Conservation (phyloP, 352 stramenopile genomes). For the Globisporangium cylindrosporum region DNA sequence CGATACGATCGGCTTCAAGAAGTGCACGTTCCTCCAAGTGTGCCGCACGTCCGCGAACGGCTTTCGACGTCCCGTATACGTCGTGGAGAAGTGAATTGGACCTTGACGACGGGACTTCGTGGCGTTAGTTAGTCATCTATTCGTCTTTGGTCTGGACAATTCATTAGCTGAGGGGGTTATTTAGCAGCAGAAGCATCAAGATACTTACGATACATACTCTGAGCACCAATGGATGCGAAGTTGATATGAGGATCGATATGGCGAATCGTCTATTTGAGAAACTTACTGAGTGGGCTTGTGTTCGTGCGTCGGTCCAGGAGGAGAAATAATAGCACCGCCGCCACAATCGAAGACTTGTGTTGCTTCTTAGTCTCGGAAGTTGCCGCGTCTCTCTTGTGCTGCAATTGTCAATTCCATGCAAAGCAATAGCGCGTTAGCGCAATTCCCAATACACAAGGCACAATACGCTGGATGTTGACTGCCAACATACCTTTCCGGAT, state of each 20-base stretch:
- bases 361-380: constrained; percentile 26
- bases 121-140: not conserved
- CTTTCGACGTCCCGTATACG: constrained; percentile 72
- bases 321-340: not conserved
- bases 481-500: constrained; percentile 60
- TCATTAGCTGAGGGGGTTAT: not conserved
- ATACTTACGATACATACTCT: not conserved
- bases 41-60: constrained; percentile 75
- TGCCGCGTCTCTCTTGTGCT: constrained; percentile 57
- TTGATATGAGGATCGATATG: not conserved
- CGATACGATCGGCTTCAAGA: constrained; percentile 59
- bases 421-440: not conserved
- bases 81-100: constrained; percentile 50
- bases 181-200: not conserved
- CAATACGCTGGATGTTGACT: not conserved
- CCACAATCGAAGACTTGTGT: not conserved
- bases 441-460: not conserved
- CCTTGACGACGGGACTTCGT: not conserved
- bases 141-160: not conserved
- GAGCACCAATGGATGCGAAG: not conserved
- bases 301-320: not conserved
- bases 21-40: constrained; percentile 67
- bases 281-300: not conserved
- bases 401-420: not conserved
- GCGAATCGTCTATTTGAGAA: not conserved